phyloP scores from a whole-genome alignment of 176 grass and related monocot genomes.

The Oryza nivara region DNA sequence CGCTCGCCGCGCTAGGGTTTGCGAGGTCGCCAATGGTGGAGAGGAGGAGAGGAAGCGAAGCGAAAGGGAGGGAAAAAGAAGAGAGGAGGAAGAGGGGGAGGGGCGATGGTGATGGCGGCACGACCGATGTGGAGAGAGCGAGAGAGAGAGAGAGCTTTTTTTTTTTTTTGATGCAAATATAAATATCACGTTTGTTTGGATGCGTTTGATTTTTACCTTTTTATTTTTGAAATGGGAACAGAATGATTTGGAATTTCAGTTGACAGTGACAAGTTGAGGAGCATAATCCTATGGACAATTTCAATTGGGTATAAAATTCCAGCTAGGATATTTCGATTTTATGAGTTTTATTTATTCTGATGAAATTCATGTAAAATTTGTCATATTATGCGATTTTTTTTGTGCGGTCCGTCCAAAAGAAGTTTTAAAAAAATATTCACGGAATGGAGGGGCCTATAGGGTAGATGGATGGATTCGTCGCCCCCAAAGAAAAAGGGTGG shows the following conservation, averaged over 20 bases:
- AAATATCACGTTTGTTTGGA: not conserved
- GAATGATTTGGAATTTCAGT: not conserved
- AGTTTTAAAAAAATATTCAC: not conserved
- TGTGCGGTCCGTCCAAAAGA: not conserved
- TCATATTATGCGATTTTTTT: no score
- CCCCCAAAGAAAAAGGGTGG: not conserved
- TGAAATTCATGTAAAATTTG: no score
- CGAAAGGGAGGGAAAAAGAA: not conserved
- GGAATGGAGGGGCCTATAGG: not conserved
- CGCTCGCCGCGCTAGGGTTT: not conserved
- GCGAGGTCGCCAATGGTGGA: not conserved
- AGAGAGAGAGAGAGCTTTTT: not conserved
- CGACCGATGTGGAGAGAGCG: constrained; percentile 20
- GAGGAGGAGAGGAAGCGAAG: not conserved
- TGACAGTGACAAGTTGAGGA: not conserved
- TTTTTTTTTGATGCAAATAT: not conserved
- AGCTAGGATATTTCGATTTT: no score
- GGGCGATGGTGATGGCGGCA: constrained; percentile 8
- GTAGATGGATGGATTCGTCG: not conserved
- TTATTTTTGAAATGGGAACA: no score
- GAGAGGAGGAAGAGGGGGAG: no score
- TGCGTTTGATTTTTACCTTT: not conserved
- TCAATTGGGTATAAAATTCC: no score
- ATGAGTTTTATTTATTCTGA: no score
- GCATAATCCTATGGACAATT: no score